Conservation (phyloP, 345 rosid genomes). For the Hibiscus syriacus region DNA sequence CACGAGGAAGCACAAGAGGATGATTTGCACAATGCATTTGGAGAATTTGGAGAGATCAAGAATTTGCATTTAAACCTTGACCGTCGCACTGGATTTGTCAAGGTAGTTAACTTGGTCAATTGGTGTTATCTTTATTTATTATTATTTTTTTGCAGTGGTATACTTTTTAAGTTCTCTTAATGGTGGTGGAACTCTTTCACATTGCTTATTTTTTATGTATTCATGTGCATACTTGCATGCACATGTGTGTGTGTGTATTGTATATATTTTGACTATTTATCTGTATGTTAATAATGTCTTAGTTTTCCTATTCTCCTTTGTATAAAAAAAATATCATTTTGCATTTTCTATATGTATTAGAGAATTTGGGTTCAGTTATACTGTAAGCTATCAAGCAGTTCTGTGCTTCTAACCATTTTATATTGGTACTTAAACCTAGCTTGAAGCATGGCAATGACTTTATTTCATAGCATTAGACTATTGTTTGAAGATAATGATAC, state of each 20-base stretch:
- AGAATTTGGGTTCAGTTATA: neutral
- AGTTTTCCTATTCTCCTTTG: too few species aligned
- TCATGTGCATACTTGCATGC: neutral
- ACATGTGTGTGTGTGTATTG: neutral
- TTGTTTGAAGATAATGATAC: neutral
- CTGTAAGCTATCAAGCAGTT: neutral
- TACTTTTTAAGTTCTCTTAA: neutral
- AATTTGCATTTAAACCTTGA: constrained; percentile 71
- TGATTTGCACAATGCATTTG: constrained; percentile 36
- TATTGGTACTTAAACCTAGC: neutral
- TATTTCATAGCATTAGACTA: neutral
- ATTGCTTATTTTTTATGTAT: neutral
- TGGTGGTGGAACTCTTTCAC: neutral
- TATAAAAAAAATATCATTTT: too few species aligned
- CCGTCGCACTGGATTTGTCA: constrained; percentile 57
- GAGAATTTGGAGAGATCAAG: constrained; percentile 77
- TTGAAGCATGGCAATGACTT: neutral
- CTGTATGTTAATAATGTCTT: neutral
- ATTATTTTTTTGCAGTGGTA: too few species aligned
- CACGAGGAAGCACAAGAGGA: constrained; percentile 8
- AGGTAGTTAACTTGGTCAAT: constrained; percentile 35
- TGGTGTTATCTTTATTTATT: too few species aligned
- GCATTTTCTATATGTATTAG: neutral
- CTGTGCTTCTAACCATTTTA: neutral
- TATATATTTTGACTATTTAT: too few species aligned